Evolutionary conservation across 345 rosid genomes (phyloP), one percentile per base, ranked within the genome.

Genomic region (Erodium maritimum): DNA sequence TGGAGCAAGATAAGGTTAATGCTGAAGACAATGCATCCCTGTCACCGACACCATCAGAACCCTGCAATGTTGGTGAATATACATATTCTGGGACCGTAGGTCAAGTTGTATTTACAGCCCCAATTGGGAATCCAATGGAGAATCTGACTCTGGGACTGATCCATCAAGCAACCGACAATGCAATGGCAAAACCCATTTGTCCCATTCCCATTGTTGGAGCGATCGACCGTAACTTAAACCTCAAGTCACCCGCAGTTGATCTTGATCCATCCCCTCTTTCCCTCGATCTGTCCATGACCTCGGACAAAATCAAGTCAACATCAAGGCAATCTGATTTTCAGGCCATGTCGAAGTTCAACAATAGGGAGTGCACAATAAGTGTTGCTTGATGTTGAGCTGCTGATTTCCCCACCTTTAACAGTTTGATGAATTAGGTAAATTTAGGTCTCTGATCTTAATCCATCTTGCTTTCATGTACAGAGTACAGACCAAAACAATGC

Each of bases 201-300:
- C n/a, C n/a, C n/a, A n/a, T n/a, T n/a, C n/a, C n/a, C n/a, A n/a
- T n/a, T n/a, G n/a, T n/a, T n/a, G n/a, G n/a, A n/a, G n/a, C n/a
- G n/a, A n/a, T n/a, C n/a, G n/a, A n/a, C n/a, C n/a, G n/a, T n/a
- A n/a, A n/a, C n/a, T n/a, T n/a, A n/a, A n/a, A n/a, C n/a, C n/a
- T n/a, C n/a, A n/a, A n/a, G n/a, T n/a, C n/a, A n/a, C n/a, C n/a
- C n/a, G n/a, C n/a, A n/a, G n/a, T n/a, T n/a, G n/a, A n/a, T n/a
- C n/a, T n/a, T n/a, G n/a, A n/a, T n/a, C n/a, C n/a, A n/a, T n/a
- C n/a, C n/a, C n/a, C n/a, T n/a, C 60, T 88, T 58, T 81, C 98
- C 6, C 90, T 84, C 19, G 74, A 73, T 62, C 81, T 85, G 42
- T 80, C 89, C 0, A 61, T 78, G n/a, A n/a, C n/a, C n/a, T n/a